phyloP scores from a whole-genome alignment of 768 basidiomycete species.

The Tricholoma terreum region DNA sequence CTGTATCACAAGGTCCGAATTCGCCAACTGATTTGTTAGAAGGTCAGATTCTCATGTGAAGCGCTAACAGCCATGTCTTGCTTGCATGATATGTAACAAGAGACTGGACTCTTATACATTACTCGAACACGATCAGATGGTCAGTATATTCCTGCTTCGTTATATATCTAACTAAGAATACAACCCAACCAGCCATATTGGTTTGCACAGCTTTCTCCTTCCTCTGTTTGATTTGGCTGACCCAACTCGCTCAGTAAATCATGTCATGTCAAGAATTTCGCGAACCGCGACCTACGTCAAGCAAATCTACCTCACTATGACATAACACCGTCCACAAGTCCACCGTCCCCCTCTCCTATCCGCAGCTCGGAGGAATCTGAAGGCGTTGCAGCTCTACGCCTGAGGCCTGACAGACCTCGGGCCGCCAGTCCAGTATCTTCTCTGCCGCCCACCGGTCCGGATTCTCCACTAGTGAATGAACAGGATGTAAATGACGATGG shows the following conservation, averaged over 20 bases:
- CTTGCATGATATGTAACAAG: conserved; percentile 74
- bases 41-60: neutral
- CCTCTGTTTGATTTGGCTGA: neutral
- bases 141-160: conserved; percentile 29
- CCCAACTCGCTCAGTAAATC: conserved; percentile 54
- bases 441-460: conserved; percentile 20
- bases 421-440: conserved; percentile 33
- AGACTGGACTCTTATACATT: conserved; percentile 73
- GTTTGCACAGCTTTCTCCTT: conserved; percentile 24
- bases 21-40: conserved; percentile 1
- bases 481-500: conserved; percentile 8
- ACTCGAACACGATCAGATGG: conserved; percentile 82
- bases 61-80: conserved; percentile 63
- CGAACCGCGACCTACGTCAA: conserved; percentile 68
- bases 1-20: conserved; percentile 73
- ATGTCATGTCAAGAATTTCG: conserved; percentile 79
- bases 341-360: conserved; percentile 30
- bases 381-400: conserved; percentile 13
- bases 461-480: conserved; percentile 1
- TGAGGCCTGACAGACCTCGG: conserved; percentile 27
- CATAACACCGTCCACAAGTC: conserved; percentile 24
- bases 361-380: conserved; percentile 9
- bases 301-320: conserved; percentile 61
- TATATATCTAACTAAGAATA: neutral
- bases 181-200: conserved; percentile 45